A percentile compares a stretch with the other conserved stretches of the same genome.
These are phyloP conservation scores for Kuraishia hungarica DNA, from an alignment of 805 yeast genomes.

Conservation along the genomic window DNA sequence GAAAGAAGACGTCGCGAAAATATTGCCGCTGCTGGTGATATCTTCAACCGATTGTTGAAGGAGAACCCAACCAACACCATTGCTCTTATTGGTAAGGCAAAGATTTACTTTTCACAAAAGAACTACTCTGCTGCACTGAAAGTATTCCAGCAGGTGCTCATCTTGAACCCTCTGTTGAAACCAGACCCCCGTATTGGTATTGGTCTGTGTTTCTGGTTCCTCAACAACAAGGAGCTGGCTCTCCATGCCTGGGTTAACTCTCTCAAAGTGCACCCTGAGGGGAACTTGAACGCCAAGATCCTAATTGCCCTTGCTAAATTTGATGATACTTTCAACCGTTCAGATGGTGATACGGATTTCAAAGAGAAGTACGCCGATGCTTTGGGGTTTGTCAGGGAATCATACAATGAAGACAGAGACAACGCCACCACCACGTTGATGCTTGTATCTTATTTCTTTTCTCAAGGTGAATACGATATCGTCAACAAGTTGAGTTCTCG, in stretches of 20 bases:
- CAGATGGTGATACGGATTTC: constrained; percentile 56
- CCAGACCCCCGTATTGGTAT: constrained; percentile 95
- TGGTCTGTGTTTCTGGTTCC: constrained; percentile 88
- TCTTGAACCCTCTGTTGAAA: constrained; percentile 63
- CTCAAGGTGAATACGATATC: constrained; percentile 50
- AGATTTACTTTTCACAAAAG: constrained; percentile 61
- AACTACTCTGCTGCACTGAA: constrained; percentile 69
- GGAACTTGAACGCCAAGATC: constrained; percentile 51
- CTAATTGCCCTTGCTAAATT: constrained; percentile 62
- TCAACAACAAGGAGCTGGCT: constrained; percentile 75
- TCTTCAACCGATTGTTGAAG: constrained; percentile 53
- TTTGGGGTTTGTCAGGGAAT: constrained; percentile 37
- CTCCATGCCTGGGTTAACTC: constrained; percentile 76
- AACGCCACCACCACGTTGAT: constrained; percentile 59
- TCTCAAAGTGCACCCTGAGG: constrained; percentile 49
- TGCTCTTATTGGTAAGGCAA: constrained; percentile 82
- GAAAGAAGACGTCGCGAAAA: constrained; percentile 49
- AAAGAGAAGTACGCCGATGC: constrained; percentile 49
- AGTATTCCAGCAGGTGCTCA: constrained; percentile 74
- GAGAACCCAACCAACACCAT: constrained; percentile 54
- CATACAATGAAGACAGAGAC: constrained; percentile 29
- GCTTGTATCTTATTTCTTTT: constrained; percentile 63
- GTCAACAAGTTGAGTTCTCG: constrained; percentile 50
- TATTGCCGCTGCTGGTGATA: constrained; percentile 62
- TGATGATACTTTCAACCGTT: constrained; percentile 48